These are phyloP conservation scores for Metarhizium anisopliae DNA, from an alignment of 2,329 filamentous ascomycete species.

Conservation along the genomic window DNA sequence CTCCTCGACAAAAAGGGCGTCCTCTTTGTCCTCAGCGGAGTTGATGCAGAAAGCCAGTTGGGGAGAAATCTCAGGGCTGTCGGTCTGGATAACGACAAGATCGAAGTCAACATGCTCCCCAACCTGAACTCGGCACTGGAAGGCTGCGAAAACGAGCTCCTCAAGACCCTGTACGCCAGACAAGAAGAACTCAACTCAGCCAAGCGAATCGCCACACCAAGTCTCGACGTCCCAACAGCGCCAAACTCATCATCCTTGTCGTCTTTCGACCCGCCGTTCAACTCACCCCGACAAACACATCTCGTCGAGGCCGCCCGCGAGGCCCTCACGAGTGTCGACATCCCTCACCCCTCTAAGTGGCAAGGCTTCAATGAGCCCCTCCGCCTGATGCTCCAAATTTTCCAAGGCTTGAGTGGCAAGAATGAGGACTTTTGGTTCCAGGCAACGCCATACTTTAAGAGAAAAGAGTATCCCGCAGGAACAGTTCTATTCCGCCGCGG, in stretches of 20 bases:
- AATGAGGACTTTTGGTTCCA: constrained; percentile 96
- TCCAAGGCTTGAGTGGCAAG: constrained; percentile 74
- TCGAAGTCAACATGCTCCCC: constrained; percentile 71
- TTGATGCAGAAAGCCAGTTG: constrained; percentile 66
- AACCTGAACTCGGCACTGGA: constrained; percentile 90
- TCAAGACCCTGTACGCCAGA: constrained; percentile 68
- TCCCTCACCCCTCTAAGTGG: constrained; percentile 59
- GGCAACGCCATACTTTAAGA: constrained; percentile 64
- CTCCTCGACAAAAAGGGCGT: constrained; percentile 71
- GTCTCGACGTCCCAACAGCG: constrained; percentile 37
- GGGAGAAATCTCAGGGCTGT: constrained; percentile 75
- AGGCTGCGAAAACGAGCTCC: constrained; percentile 86
- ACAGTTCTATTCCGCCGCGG: constrained; percentile 70
- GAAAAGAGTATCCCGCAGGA: constrained; percentile 57
- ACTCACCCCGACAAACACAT: constrained; percentile 72
- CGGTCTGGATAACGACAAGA: constrained; percentile 65
- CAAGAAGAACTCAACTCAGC: constrained; percentile 50
- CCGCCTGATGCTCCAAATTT: constrained; percentile 88
- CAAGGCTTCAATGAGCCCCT: constrained; percentile 83
- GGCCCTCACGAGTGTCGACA: constrained; percentile 60
- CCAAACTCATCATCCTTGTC: constrained; percentile 22
- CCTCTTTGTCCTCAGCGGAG: constrained; percentile 71
- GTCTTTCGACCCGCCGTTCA: constrained; percentile 40
- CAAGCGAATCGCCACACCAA: constrained; percentile 32
- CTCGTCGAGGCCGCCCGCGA: constrained; percentile 70